Evolutionary conservation across 345 rosid species (phyloP), one percentile per base, ranked within the genome.

Genomic region (Brassica rapa): DNA sequence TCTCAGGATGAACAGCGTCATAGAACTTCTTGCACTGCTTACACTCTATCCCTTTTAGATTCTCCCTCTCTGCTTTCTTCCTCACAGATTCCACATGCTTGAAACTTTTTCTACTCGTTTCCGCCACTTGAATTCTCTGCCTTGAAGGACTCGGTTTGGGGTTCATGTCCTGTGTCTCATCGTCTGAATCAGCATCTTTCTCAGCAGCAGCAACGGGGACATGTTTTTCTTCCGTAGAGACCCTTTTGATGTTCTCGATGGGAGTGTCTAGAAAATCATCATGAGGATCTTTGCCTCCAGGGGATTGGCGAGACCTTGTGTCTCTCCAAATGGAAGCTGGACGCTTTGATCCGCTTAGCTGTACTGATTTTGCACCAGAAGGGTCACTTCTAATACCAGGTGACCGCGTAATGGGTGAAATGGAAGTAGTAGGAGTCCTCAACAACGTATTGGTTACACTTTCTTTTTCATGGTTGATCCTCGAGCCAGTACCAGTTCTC

Each of bases 1-100:
- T 30, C 51, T 83, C 73, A 9, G 87, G 92, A 76, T 85, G 96
- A 86, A 94, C 95, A 19, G 97, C 96, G 80, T 94, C 97, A 70
- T 92, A 93, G 75, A 94, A 92, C 78, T 89, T 94, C 87, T 91
- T 91, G 88, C 98, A 94, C 68, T 91, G 98, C 80, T 87, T 91
- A 89, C 98, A 94, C 79, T 91, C 90, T 5, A 87, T 72, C 51
- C 97, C 98, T 84, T 81, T 88, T 74, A 94, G 57, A 74, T 84
- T 88, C 72, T 90, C 88, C 77, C 93, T 83, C 25, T 93, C 92
- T 1, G 91, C 84, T 79, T 88, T 90, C 85, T 84, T 94, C 85
- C 98, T 84, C 73, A 91, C 94, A 1, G 98, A 78, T 72, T 85
- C 96, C 61, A 91, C 90, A 77, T 89, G 89, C 81, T 93, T 91